Evolutionary conservation across 805 yeast genomes (phyloP), one percentile per base, ranked within the genome.

Genomic region (Alloascoidea africana): DNA sequence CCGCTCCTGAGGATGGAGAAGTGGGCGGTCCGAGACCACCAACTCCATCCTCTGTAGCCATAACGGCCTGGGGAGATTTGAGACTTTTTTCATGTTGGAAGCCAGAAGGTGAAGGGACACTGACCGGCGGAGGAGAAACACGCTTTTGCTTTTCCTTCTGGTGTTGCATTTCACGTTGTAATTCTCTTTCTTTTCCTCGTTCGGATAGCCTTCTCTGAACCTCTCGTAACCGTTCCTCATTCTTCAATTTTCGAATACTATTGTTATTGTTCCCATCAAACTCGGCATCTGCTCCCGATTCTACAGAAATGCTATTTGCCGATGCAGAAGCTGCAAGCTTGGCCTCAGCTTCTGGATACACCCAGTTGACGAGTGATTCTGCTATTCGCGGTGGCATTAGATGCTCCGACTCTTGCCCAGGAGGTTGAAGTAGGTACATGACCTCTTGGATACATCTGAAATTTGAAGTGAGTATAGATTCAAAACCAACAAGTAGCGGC

Each of bases 391-490:
- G 36, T 18, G 17, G 36, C 18, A 34, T 8, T 6, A 8, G 5
- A 13, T 18, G 11, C 6, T 34, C 36, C 6, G 36, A 8, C 8
- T 34, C 36, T 23, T n/a, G 30, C n/a, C 36, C 23, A 13, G 51
- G 42, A 0, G 51, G 34, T 36, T 51, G 53, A n/a, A 55, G 41
- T 37, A 55, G 38, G 38, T 50, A 52, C 16, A 50, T 50, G 14
- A 58, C 57, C 38, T 58, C 63, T 34, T 54, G 53, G 5, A 58
- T 42, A 44, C 62, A 58, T 23, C 30, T 23, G 30, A 23, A 8
- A 23, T 23, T 23, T 23, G n/a, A 23, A 23, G 8, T 23, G 30
- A 23, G 30, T 23, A 23, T n/a, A n/a, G n/a, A n/a, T n/a, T n/a
- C n/a, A n/a, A n/a, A n/a, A n/a, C n/a, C n/a, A n/a, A n/a, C n/a